Evolutionary conservation across 345 rosid species (phyloP).

Genomic region (Carallia brachiata): DNA sequence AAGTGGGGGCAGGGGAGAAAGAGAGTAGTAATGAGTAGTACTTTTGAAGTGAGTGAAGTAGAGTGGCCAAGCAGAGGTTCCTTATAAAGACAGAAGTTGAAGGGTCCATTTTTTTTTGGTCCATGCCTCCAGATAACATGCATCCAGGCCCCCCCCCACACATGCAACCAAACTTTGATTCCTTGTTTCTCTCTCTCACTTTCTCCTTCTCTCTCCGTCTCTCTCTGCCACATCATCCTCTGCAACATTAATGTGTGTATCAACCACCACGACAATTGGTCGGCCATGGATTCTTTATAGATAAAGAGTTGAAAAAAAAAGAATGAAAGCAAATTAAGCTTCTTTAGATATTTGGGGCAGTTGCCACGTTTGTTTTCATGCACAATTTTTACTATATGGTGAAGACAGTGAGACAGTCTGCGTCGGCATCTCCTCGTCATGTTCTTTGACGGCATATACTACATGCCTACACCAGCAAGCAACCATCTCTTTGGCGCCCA

Average conservation of each 20-base stretch:
- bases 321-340: background rate
- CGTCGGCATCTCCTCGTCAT: slow-evolving; percentile 16
- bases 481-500: background rate
- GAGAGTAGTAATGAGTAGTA: background rate
- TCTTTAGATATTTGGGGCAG: slow-evolving; percentile 2
- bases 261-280: slow-evolving; percentile 35
- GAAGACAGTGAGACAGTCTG: slow-evolving; percentile 1
- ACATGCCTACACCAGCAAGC: background rate
- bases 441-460: slow-evolving; percentile 11
- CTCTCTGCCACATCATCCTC: slow-evolving; percentile 28
- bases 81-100: slow-evolving; percentile 20
- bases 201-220: background rate
- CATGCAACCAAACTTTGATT: background rate
- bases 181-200: background rate
- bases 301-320: background rate
- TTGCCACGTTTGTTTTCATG: slow-evolving; percentile 8
- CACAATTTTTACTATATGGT: background rate
- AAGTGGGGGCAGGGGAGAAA: slow-evolving; percentile 3
- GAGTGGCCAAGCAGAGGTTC: background rate
- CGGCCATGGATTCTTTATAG: slow-evolving; percentile 32
- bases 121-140: slow-evolving; percentile 12
- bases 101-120: slow-evolving; percentile 7
- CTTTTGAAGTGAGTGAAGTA: slow-evolving; percentile 1
- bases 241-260: slow-evolving; percentile 27
- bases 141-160: slow-evolving; percentile 1